Evolutionary conservation across 306 rosid genomes (phyloP).

Genomic region (Begonia masoniana): DNA sequence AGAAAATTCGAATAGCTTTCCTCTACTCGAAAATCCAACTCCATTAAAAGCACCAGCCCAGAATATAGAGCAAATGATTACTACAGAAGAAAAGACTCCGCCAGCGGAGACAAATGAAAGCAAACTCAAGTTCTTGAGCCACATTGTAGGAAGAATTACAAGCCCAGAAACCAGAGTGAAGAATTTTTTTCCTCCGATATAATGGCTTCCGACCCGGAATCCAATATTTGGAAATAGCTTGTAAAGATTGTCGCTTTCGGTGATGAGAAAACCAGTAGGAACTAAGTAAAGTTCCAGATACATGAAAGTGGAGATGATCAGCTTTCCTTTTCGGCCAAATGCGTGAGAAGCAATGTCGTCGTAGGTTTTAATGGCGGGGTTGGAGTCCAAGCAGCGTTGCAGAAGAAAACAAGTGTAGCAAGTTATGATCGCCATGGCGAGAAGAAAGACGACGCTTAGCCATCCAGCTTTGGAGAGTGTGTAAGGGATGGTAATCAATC

Average conservation of each 20-base stretch:
- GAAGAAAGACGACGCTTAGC: slow-evolving; percentile 3
- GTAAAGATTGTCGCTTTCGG: slow-evolving; percentile 6
- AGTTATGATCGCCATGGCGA: slow-evolving; percentile 1
- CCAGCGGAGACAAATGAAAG: slow-evolving; percentile 10
- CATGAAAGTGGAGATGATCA: slow-evolving; percentile 1
- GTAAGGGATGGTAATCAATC: slow-evolving; percentile 7
- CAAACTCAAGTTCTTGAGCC: slow-evolving; percentile 6
- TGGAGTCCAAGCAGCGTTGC: slow-evolving; percentile 4
- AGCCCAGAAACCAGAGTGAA: slow-evolving; percentile 1
- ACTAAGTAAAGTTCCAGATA: slow-evolving; percentile 7
- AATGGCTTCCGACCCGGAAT: background rate
- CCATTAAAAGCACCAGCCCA: slow-evolving; percentile 9
- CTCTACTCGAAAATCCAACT: slow-evolving; percentile 4
- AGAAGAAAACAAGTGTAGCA: slow-evolving; percentile 6
- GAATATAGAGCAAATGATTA: slow-evolving; percentile 1
- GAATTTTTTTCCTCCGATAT: background rate
- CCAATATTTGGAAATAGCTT: slow-evolving; percentile 2
- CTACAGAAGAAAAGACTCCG: background rate
- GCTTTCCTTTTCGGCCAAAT: slow-evolving; percentile 6
- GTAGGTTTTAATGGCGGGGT: slow-evolving; percentile 8
- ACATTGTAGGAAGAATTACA: slow-evolving; percentile 7
- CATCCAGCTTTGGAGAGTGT: slow-evolving; percentile 6
- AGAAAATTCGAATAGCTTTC: slow-evolving; percentile 2
- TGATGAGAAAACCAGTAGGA: slow-evolving; percentile 6
- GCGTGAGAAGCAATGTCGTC: slow-evolving; percentile 5